These are phyloP conservation scores for Venustampulla echinocandica DNA, from an alignment of 495 filamentous ascomycete species.

Conservation along the genomic window DNA sequence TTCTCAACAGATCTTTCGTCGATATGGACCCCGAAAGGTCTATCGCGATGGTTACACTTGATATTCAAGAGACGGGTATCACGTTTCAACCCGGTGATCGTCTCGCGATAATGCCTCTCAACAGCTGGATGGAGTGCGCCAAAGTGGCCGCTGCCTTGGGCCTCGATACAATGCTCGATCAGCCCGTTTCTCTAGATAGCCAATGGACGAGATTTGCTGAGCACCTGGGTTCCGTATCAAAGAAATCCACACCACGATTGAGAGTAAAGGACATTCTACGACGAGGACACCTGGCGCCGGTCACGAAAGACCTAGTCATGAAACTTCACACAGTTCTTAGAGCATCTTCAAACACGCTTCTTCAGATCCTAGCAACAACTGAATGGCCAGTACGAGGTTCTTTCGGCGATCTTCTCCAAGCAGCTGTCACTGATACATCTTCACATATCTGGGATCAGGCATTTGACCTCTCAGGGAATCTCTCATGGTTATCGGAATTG, in stretches of 20 bases:
- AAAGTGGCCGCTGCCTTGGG: constrained; percentile 26
- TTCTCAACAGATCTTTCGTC: constrained; percentile 19
- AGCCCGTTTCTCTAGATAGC: constrained; percentile 20
- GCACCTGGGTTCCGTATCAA: constrained; percentile 23
- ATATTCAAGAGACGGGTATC: constrained; percentile 25
- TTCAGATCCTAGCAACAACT: constrained; percentile 24
- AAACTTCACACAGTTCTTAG: constrained; percentile 20
- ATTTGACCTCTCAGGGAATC: constrained; percentile 24
- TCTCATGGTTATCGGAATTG: constrained; percentile 26
- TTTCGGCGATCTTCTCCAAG: constrained; percentile 25
- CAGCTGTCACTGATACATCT: constrained; percentile 21
- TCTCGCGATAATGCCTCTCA: constrained; percentile 29
- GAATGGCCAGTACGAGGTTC: constrained; percentile 27
- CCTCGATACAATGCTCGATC: constrained; percentile 22
- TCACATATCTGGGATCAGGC: constrained; percentile 25
- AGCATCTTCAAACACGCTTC: constrained; percentile 23
- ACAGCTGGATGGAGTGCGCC: constrained; percentile 22
- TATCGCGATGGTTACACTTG: constrained; percentile 25
- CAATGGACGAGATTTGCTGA: constrained; percentile 26
- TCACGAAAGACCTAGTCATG: constrained; percentile 27
- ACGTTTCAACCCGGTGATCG: constrained; percentile 29
- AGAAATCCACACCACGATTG: constrained; percentile 11
- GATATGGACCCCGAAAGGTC: constrained; percentile 23
- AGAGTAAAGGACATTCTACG: constrained; percentile 26
- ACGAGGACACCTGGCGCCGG: constrained; percentile 25